These are phyloP conservation scores for Gossypium sturtianum DNA, from an alignment of 345 rosid genomes.

Conservation along the genomic window DNA sequence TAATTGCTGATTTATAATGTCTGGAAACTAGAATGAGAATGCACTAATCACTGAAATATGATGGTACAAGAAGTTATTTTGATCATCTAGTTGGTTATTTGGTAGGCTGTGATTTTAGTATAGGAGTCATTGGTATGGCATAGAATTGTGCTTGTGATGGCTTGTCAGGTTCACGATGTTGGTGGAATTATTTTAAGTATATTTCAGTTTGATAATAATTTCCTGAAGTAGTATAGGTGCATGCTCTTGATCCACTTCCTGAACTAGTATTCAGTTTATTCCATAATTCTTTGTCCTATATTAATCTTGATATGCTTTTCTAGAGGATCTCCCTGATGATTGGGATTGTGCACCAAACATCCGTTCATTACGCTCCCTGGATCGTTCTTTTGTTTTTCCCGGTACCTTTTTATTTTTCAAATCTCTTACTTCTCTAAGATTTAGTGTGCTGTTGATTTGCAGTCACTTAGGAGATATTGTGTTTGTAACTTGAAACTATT, in stretches of 20 bases:
- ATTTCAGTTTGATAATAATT: neutral
- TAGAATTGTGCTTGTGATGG: neutral
- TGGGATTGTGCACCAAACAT: conserved; percentile 63
- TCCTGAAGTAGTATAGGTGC: conserved; percentile 5
- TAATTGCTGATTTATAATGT: neutral
- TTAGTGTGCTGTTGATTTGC: conserved; percentile 4
- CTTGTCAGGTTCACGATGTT: neutral
- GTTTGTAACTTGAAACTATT: conserved; percentile 12
- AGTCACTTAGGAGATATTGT: neutral
- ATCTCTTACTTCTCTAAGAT: conserved; percentile 9
- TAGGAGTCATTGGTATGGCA: neutral
- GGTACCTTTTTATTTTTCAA: conserved; percentile 36
- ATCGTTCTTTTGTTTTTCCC: conserved; percentile 88
- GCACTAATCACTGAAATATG: neutral
- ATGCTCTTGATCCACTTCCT: neutral
- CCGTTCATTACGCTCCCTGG: conserved; percentile 53
- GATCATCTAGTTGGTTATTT: neutral
- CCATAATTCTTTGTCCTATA: neutral
- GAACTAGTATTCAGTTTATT: neutral
- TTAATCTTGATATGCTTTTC: conserved; percentile 21
- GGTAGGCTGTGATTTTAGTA: neutral
- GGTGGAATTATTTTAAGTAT: neutral
- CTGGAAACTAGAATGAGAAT: neutral
- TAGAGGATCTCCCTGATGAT: conserved; percentile 69
- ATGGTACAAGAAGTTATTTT: neutral